Conservation (phyloP, 2,329 filamentous ascomycete genomes). For the Apiospora saccharicola region DNA sequence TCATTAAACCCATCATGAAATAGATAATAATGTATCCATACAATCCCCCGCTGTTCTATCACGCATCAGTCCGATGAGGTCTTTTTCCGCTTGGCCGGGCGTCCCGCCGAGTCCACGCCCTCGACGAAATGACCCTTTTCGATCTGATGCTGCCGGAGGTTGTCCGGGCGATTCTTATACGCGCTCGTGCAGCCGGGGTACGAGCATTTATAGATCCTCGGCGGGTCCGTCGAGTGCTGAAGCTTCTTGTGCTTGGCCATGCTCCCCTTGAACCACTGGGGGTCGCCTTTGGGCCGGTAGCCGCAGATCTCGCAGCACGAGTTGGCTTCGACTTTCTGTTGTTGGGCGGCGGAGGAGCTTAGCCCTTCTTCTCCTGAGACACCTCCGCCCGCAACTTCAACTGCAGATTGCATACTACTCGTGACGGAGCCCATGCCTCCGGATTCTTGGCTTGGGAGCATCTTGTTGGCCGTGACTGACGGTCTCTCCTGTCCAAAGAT, state of each 20-base stretch:
- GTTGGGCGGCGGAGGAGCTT: not conserved
- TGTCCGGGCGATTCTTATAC: slow-evolving; percentile 64
- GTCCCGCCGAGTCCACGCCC: slow-evolving; percentile 46
- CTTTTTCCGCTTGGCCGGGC: slow-evolving; percentile 59
- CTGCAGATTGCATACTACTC: slow-evolving; percentile 24
- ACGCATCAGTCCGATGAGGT: not conserved
- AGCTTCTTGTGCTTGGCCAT: slow-evolving; percentile 66
- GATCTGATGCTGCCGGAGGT: slow-evolving; percentile 62
- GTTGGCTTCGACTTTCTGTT: slow-evolving; percentile 46
- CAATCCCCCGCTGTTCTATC: too few relatives aligned
- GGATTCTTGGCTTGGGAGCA: not conserved
- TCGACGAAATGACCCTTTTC: slow-evolving; percentile 64
- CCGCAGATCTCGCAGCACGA: slow-evolving; percentile 60
- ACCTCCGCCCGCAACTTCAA: not conserved
- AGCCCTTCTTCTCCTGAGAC: not conserved
- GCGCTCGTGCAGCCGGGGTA: slow-evolving; percentile 62
- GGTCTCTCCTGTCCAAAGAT: slow-evolving; percentile 26
- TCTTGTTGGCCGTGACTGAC: not conserved
- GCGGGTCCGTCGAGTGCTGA: slow-evolving; percentile 58
- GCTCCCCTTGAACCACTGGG: slow-evolving; percentile 65
- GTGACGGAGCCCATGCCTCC: slow-evolving; percentile 26
- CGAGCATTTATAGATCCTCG: slow-evolving; percentile 60
- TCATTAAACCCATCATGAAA: not conserved
- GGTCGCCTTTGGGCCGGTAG: slow-evolving; percentile 63
- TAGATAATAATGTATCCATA: not conserved